phyloP scores from a whole-genome alignment of 257 asterid species.

The Henckelia pumila region DNA sequence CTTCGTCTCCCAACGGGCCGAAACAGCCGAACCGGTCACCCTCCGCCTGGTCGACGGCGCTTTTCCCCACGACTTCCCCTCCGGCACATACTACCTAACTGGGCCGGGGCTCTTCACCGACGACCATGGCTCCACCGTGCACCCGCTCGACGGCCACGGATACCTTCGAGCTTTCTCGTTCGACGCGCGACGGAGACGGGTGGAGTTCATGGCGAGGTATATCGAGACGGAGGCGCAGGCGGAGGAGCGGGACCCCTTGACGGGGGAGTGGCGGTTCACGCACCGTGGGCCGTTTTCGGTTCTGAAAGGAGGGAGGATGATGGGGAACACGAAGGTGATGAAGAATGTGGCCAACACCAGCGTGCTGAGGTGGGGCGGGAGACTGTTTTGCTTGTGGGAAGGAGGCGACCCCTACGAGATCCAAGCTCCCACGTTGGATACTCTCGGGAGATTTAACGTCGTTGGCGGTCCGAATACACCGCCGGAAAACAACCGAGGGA shows the following conservation, averaged over 20 bases:
- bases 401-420: slow-evolving; percentile 97
- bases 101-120: slow-evolving; percentile 92
- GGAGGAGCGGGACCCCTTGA: slow-evolving; percentile 79
- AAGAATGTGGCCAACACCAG: slow-evolving; percentile 98
- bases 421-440: slow-evolving; percentile 43
- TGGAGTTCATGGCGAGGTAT: slow-evolving; percentile 85
- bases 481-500: slow-evolving; percentile 23
- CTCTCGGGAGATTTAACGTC: slow-evolving; percentile 57
- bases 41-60: slow-evolving; percentile 82
- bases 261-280: slow-evolving; percentile 89
- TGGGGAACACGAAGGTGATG: slow-evolving; percentile 96
- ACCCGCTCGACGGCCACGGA: slow-evolving; percentile 96
- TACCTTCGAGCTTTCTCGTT: slow-evolving; percentile 64
- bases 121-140: slow-evolving; percentile 97
- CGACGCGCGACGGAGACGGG: slow-evolving; percentile 41
- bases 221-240: slow-evolving; percentile 89
- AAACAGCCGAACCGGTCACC: slow-evolving; percentile 51
- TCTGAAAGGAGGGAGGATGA: slow-evolving; percentile 74
- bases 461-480: slow-evolving; percentile 26
- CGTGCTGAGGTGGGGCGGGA: slow-evolving; percentile 79
- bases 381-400: slow-evolving; percentile 90
- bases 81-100: slow-evolving; percentile 80
- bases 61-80: slow-evolving; percentile 71
- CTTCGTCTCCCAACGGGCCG: slow-evolving; percentile 89
- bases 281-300: slow-evolving; percentile 99